Evolutionary conservation across 1,284 basidiomycete genomes (phyloP).

Genomic region (Tilletia walkeri): DNA sequence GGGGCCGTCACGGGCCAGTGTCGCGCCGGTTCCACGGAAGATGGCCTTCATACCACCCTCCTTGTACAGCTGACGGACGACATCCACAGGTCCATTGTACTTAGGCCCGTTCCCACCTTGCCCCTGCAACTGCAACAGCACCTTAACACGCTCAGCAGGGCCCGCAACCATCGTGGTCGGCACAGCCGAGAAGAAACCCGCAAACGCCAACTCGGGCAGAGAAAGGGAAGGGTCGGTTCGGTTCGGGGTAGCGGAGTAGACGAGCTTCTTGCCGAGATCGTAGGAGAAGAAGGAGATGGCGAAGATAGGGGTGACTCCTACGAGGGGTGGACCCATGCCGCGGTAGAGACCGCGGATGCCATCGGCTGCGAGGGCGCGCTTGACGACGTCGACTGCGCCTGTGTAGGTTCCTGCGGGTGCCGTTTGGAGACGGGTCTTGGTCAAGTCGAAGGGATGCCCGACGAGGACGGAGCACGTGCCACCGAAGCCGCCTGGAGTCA

Average conservation of each 20-base stretch:
- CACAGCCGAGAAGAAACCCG: conserved; percentile 91
- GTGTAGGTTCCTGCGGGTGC: conserved; percentile 85
- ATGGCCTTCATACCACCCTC: conserved; percentile 91
- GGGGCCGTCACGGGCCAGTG: conserved; percentile 89
- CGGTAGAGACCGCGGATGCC: conserved; percentile 87
- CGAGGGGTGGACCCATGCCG: conserved; percentile 90
- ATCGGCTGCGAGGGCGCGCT: conserved; percentile 82
- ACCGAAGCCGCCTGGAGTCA: conserved; percentile 73
- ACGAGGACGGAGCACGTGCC: conserved; percentile 82
- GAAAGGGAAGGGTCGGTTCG: conserved; percentile 68
- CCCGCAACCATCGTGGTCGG: conserved; percentile 89
- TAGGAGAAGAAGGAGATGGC: conserved; percentile 99
- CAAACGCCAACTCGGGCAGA: conserved; percentile 80
- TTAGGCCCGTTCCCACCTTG: conserved; percentile 70
- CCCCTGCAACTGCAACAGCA: conserved; percentile 86
- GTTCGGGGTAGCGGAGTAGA: conserved; percentile 66
- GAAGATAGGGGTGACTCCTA: conserved; percentile 98
- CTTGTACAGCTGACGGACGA: conserved; percentile 84
- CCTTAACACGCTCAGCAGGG: conserved; percentile 96
- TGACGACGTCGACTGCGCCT: conserved; percentile 89
- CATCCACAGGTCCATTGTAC: conserved; percentile 90
- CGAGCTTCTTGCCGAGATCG: conserved; percentile 86
- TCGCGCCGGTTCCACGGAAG: conserved; percentile 88
- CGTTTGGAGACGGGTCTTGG: conserved; percentile 89
- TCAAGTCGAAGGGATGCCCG: conserved; percentile 96